phyloP scores from a whole-genome alignment of 2,329 filamentous ascomycete genomes.

The Colletotrichum musicola region DNA sequence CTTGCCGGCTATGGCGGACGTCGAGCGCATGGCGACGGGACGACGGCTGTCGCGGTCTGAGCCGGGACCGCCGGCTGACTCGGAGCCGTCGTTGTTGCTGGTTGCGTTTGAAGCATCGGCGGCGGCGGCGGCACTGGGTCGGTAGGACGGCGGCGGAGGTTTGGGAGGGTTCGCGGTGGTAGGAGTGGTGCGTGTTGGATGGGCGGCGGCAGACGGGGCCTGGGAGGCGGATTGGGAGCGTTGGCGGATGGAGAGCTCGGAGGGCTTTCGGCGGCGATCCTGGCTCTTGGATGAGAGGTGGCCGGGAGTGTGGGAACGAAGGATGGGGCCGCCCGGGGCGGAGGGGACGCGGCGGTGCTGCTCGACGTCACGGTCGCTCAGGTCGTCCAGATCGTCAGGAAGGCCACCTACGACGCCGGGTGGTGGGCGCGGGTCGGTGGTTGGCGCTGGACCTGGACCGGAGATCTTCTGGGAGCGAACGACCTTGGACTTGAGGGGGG shows the following conservation, averaged over 20 bases:
- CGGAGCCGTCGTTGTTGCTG: conserved; percentile 43
- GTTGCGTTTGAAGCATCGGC: conserved; percentile 39
- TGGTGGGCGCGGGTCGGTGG: conserved; percentile 46
- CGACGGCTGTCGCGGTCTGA: conserved; percentile 50
- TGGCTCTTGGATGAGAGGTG: conserved; percentile 71
- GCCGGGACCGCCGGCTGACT: conserved; percentile 42
- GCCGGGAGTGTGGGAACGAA: conserved; percentile 72
- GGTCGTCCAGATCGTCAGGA: conserved; percentile 43
- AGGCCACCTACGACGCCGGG: conserved; percentile 27
- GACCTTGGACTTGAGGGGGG: conserved; percentile 55
- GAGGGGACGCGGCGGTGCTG: conserved; percentile 42
- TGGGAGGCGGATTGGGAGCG: conserved; percentile 65
- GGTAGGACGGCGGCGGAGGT: conserved; percentile 37
- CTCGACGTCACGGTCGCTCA: conserved; percentile 44
- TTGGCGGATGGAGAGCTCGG: conserved; percentile 66
- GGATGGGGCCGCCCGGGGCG: conserved; percentile 50
- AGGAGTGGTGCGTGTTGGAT: conserved; percentile 41
- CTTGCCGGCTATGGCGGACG: conserved; percentile 62
- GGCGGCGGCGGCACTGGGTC: conserved; percentile 36
- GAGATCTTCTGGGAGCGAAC: conserved; percentile 68
- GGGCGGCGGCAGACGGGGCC: conserved; percentile 36
- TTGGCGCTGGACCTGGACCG: conserved; percentile 49
- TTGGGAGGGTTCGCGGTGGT: conserved; percentile 39
- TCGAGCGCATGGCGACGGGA: conserved; percentile 63
- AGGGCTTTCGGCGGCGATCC: conserved; percentile 62